Percentiles rank a stretch among this genome's conserved stretches.
phyloP scores from a whole-genome alignment of 1,284 basidiomycete species.

The Marasmius fiardii region DNA sequence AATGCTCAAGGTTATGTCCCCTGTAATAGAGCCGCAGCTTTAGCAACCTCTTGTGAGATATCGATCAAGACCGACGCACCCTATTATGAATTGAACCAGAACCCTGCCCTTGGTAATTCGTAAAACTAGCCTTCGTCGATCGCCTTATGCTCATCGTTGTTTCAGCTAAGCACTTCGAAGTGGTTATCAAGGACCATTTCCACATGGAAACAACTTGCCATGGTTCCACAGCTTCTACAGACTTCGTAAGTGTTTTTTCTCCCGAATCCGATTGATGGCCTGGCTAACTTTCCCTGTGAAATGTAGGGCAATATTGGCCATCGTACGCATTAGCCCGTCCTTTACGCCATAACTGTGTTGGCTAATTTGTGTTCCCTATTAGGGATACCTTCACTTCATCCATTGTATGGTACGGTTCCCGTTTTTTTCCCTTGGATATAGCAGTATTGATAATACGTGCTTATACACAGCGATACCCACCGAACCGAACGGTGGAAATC shows the following conservation, averaged over 20 bases:
- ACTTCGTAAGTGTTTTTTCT: conserved; percentile 49
- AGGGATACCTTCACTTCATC: conserved; percentile 67
- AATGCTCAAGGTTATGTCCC: conserved; percentile 5
- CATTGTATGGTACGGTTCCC: conserved; percentile 47
- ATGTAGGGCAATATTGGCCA: conserved; percentile 66
- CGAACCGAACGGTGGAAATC: conserved; percentile 57
- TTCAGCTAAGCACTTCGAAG: conserved; percentile 45
- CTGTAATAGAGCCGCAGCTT: conserved; percentile 56
- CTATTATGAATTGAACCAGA: conserved; percentile 63
- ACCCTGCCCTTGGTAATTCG: conserved; percentile 49
- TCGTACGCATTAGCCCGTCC: conserved; percentile 34
- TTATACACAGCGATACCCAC: conserved; percentile 59
- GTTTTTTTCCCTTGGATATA: conserved; percentile 1
- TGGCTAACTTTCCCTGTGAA: conserved; percentile 5
- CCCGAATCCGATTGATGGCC: conserved; percentile 9
- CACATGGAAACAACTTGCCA: conserved; percentile 27
- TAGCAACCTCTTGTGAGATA: conserved; percentile 66
- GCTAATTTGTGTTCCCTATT: conserved; percentile 5
- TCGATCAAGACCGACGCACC: conserved; percentile 38
- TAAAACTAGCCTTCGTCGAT: not conserved
- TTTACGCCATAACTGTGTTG: conserved; percentile 12
- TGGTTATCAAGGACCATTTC: conserved; percentile 36
- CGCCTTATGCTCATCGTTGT: not conserved
- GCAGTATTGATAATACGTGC: conserved; percentile 1
- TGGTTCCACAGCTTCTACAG: conserved; percentile 54